Evolutionary conservation across 139 green algal genomes (phyloP).

Genomic region (Chlorella vulgaris): DNA sequence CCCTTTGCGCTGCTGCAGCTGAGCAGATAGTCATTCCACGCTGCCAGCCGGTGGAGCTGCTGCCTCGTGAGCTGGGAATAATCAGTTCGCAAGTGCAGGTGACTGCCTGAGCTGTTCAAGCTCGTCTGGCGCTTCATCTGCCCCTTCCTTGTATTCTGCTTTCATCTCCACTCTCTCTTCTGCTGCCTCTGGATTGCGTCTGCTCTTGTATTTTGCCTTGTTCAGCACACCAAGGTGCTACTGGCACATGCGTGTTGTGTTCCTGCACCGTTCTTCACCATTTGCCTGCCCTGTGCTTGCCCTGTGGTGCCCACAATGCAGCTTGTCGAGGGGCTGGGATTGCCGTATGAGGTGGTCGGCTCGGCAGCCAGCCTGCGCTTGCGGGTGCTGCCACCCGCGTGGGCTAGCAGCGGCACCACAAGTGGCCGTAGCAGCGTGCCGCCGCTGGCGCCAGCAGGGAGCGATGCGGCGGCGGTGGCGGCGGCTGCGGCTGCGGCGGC

Average conservation of each 20-base stretch:
- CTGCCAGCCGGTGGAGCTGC: conserved; percentile 66
- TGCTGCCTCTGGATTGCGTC: no score
- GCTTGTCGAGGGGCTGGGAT: conserved; percentile 13
- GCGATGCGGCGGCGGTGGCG: not conserved
- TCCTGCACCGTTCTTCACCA: no score
- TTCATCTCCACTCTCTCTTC: no score
- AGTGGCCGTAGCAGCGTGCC: not conserved
- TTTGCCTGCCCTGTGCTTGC: no score
- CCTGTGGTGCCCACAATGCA: not conserved
- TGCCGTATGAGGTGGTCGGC: conserved; percentile 35
- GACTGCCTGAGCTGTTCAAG: not conserved
- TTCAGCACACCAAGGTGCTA: no score
- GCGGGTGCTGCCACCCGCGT: conserved; percentile 39
- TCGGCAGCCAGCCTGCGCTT: conserved; percentile 21
- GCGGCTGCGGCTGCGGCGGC: not conserved
- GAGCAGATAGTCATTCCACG: conserved; percentile 61
- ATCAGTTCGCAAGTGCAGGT: conserved; percentile 44
- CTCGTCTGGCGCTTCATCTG: no score
- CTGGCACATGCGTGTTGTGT: no score
- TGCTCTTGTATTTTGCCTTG: no score
- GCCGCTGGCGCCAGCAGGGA: not conserved
- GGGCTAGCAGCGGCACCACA: not conserved
- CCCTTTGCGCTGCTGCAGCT: conserved; percentile 4
- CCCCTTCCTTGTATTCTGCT: no score
- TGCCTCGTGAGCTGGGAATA: conserved; percentile 46